Base-by-base conservation (phyloP, 139 green algal species). In the Mesostigma viride region DNA sequence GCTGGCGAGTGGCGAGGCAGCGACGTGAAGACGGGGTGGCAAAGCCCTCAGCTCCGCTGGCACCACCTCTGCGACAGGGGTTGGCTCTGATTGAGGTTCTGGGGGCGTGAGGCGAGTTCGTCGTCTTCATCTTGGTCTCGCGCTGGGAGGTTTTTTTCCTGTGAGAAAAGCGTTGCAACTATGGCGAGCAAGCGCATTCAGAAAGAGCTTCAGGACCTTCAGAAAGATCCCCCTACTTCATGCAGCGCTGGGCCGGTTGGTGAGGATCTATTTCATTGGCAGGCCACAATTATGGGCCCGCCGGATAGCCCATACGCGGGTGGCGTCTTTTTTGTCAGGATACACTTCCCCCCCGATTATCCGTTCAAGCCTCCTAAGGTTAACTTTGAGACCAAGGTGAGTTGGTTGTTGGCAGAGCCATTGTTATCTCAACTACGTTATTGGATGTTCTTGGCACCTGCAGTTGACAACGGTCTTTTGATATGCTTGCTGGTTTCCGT, bases 291-390 rank as follows among this genome's bases (percentile, higher is more conserved):
- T 72, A 91, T 91, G 83, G 86, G 86, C 27, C 87, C 87, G 8
- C 62, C 76, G 35, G 91, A 97, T 70, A 91, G 81, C 71, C 91
- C 91, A 3, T 97, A 94, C 70, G 76, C 85, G 8, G 91, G 91
- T 26, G 91, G 90, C 28, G 88, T 97, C 4, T 97, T 97, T 73
- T 94, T 96, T 70, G 85, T 95, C 30, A 84, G 77, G 56, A 97
- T 97, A 62, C 89, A 96, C 75, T 97, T 97, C 75, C 88, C 89
- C 35, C 85, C 87, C 20, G 90, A 96, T 75, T 96, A 96, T 71
- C 90, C 90, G 4, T 97, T 98, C 86, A 97, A 97, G 85, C 88
- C 88, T 14, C 88, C 88, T 5, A 95, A 95, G 81, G 90, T 97
- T 26, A 86, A 92, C 60, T 95, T 95, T 68, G 78, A 90, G 72